Evolutionary conservation across 139 green algal genomes (phyloP), one percentile per base, ranked within the genome.

Genomic region (Coelastrella sp.): DNA sequence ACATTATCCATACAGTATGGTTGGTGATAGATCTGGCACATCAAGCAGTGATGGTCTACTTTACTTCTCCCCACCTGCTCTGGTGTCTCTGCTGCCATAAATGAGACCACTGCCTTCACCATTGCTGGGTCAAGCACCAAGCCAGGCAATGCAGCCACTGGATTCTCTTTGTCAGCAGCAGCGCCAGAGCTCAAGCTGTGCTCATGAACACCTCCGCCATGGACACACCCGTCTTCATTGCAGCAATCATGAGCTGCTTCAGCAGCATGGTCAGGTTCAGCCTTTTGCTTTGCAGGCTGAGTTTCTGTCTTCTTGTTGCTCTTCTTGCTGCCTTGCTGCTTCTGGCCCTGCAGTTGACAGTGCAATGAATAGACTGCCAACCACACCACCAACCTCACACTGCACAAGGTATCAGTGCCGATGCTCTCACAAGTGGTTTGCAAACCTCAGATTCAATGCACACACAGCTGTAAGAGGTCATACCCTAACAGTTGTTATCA

Each of bases 81-180:
- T 5, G 41, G 79, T n/a, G 5, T 57, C 21, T 85, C 79, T 45
- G 79, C 79, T 45, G 19, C 79, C 79, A 85, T 76, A 23, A 85
- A 64, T 7, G 63, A 41, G 27, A 85, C 62, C 41, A 85, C 60
- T 8, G 79, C 62, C 27, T 74, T 74, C 17, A 77, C 63, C 60
- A 76, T 23, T 17, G 15, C 41, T 13, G 60, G 60, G 2, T 27
- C 60, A n/a, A 85, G 23, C 79, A 85, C 62, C 79, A 85, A 41
- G 21, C 79, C 79, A 23, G 79, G 79, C 62, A 85, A 35, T 17
- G 77, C 60, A 43, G 59, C 77, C 9, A 74, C 59, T 19, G 57
- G 57, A 60, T 78, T 85, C 30, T 37, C 40, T 2, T 23, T 13
- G 2, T 76, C 71, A 23, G 19, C 50, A 40, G 63, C 50, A 40